Percentiles rank a stretch among this genome's conserved stretches.
phyloP scores from a whole-genome alignment of 1,284 basidiomycete genomes.

The Ceratobasidium sp. region DNA sequence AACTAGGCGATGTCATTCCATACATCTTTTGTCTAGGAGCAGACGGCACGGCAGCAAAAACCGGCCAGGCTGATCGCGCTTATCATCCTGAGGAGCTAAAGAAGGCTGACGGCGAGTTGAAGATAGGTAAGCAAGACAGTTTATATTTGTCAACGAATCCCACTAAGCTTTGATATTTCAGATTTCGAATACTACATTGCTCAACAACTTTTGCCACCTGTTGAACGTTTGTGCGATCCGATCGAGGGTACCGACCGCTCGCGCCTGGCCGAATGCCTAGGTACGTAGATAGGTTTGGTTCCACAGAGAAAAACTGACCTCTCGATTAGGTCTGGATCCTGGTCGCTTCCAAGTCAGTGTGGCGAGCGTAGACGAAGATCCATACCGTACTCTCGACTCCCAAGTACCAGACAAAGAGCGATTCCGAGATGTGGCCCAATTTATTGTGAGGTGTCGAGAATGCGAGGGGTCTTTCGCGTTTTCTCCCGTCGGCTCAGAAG shows the following conservation, averaged over 20 bases:
- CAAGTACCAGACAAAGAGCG: slow-evolving; percentile 89
- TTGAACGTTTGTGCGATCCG: slow-evolving; percentile 94
- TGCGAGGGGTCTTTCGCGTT: slow-evolving; percentile 76
- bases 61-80: slow-evolving; percentile 88
- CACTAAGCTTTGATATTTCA: slow-evolving; percentile 50
- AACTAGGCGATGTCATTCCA: slow-evolving; percentile 92
- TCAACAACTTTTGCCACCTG: slow-evolving; percentile 92
- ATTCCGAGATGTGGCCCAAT: slow-evolving; percentile 77
- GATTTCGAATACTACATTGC: slow-evolving; percentile 94
- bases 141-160: background rate
- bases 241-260: slow-evolving; percentile 96
- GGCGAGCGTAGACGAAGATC: slow-evolving; percentile 65
- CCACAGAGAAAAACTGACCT: background rate
- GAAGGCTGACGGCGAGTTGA: slow-evolving; percentile 69
- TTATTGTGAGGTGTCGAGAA: slow-evolving; percentile 76
- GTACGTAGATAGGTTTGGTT: slow-evolving; percentile 66
- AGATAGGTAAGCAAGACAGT: slow-evolving; percentile 68
- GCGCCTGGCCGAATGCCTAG: slow-evolving; percentile 93
- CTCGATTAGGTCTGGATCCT: slow-evolving; percentile 81
- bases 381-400: slow-evolving; percentile 87
- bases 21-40: slow-evolving; percentile 92
- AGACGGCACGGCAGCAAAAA: slow-evolving; percentile 77
- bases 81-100: slow-evolving; percentile 94
- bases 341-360: slow-evolving; percentile 68
- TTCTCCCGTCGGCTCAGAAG: slow-evolving; percentile 70